Evolutionary conservation across 192 early-diverging fungal species (phyloP).

Genomic region (Funneliformis geosporum): DNA sequence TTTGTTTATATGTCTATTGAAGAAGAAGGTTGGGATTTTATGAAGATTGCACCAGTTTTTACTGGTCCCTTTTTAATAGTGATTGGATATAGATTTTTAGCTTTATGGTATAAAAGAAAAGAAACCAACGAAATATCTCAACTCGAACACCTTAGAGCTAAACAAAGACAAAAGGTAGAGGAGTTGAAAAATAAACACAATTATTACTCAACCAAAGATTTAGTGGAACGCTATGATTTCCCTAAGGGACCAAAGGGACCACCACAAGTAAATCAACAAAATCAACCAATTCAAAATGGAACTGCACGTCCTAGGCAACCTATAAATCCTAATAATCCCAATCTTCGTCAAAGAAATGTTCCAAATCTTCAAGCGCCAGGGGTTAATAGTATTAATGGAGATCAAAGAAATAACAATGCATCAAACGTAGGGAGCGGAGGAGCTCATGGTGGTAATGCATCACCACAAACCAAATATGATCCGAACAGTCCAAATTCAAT

Average conservation of each 20-base stretch:
- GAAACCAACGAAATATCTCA: constrained; percentile 55
- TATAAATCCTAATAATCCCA: neutral
- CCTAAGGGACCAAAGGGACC: neutral
- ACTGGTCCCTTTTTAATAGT: constrained; percentile 47
- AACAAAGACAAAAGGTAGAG: constrained; percentile 78
- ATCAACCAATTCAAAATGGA: neutral
- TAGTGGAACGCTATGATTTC: constrained; percentile 86
- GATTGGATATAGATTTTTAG: constrained; percentile 41
- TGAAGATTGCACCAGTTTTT: constrained; percentile 47
- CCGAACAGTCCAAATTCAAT: constrained; percentile 23
- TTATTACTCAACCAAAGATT: constrained; percentile 85
- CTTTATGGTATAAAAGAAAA: constrained; percentile 52
- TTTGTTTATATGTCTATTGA: constrained; percentile 52
- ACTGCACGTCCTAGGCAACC: neutral
- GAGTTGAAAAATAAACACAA: constrained; percentile 95
- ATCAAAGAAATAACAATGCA: neutral
- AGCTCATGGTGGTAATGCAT: constrained; percentile 11
- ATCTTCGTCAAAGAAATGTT: constrained; percentile 21
- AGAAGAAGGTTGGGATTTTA: constrained; percentile 43
- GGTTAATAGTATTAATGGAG: neutral
- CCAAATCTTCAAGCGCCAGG: neutral
- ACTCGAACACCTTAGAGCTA: constrained; percentile 44
- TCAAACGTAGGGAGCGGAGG: neutral
- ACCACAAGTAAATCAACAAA: neutral
- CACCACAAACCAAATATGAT: neutral